A percentile compares a stretch with the other conserved stretches of the same genome.
Evolutionary conservation across 371 early-diverging fungal genomes (phyloP).

Genomic region (Lichtheimia hyalospora): DNA sequence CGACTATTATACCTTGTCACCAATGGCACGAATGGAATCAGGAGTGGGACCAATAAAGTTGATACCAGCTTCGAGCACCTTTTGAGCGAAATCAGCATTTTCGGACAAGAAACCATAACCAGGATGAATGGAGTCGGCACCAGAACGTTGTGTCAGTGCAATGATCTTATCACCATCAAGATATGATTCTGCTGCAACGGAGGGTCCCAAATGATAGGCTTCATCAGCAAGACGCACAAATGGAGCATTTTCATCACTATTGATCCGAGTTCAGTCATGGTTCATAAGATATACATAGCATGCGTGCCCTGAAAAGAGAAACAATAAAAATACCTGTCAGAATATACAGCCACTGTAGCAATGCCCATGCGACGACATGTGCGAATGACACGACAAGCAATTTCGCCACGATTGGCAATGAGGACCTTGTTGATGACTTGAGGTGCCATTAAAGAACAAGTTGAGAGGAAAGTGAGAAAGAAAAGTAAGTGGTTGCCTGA

Average conservation of each 20-base stretch:
- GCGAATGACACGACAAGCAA: conserved; percentile 90
- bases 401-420: conserved; percentile 97
- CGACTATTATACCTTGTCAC: conserved; percentile 77
- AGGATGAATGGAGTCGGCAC: conserved; percentile 82
- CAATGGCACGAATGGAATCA: conserved; percentile 87
- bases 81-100: conserved; percentile 75
- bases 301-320: not conserved
- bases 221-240: conserved; percentile 87
- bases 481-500: too few species aligned
- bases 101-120: conserved; percentile 93
- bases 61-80: conserved; percentile 65
- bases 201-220: conserved; percentile 72
- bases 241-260: conserved; percentile 78
- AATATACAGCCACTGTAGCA: conserved; percentile 92
- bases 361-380: conserved; percentile 83
- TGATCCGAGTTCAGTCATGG: not conserved
- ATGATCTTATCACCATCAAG: conserved; percentile 67
- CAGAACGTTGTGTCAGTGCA: conserved; percentile 53
- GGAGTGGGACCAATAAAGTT: conserved; percentile 80
- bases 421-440: conserved; percentile 84
- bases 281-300: too few species aligned
- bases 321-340: conserved; percentile 65
- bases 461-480: not conserved
- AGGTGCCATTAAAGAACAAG: not conserved
- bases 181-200: conserved; percentile 73